These are phyloP conservation scores for Ramularia endophylla DNA, from an alignment of 2,329 filamentous ascomycete genomes.

Conservation along the genomic window DNA sequence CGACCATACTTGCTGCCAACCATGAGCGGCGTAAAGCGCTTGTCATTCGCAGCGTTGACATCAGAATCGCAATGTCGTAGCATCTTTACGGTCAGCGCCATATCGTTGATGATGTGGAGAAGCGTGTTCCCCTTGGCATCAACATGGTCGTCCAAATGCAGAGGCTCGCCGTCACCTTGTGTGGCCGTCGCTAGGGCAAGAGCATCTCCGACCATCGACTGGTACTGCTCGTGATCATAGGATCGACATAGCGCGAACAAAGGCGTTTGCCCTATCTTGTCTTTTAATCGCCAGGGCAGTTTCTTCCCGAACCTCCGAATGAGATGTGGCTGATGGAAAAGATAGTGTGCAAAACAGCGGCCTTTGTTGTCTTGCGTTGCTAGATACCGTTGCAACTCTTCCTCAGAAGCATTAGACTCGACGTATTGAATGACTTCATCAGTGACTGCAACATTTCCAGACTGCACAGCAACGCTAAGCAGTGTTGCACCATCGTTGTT, in stretches of 20 bases:
- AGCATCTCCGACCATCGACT: slow-evolving; percentile 77
- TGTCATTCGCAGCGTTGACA: slow-evolving; percentile 92
- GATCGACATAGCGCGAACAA: slow-evolving; percentile 91
- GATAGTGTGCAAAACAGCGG: slow-evolving; percentile 86
- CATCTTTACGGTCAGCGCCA: slow-evolving; percentile 67
- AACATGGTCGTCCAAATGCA: slow-evolving; percentile 89
- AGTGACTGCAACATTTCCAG: slow-evolving; percentile 69
- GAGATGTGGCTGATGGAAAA: slow-evolving; percentile 82
- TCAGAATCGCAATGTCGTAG: slow-evolving; percentile 86
- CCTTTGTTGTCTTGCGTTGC: slow-evolving; percentile 74
- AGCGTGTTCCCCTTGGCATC: slow-evolving; percentile 91
- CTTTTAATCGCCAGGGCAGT: slow-evolving; percentile 82
- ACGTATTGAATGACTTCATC: slow-evolving; percentile 69
- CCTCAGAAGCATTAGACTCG: slow-evolving; percentile 48
- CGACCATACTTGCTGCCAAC: slow-evolving; percentile 97
- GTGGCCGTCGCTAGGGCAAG: slow-evolving; percentile 65
- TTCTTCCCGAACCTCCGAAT: slow-evolving; percentile 70
- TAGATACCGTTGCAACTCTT: slow-evolving; percentile 62
- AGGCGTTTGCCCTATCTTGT: slow-evolving; percentile 97
- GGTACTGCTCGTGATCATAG: slow-evolving; percentile 87
- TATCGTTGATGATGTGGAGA: slow-evolving; percentile 90
- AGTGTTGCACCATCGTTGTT: slow-evolving; percentile 89
- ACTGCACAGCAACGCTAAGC: slow-evolving; percentile 82
- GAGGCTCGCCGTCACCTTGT: slow-evolving; percentile 70
- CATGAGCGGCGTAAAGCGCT: slow-evolving; percentile 92